Conservation (phyloP, 2,329 filamentous ascomycete species). For the Aplosporella prunicola region DNA sequence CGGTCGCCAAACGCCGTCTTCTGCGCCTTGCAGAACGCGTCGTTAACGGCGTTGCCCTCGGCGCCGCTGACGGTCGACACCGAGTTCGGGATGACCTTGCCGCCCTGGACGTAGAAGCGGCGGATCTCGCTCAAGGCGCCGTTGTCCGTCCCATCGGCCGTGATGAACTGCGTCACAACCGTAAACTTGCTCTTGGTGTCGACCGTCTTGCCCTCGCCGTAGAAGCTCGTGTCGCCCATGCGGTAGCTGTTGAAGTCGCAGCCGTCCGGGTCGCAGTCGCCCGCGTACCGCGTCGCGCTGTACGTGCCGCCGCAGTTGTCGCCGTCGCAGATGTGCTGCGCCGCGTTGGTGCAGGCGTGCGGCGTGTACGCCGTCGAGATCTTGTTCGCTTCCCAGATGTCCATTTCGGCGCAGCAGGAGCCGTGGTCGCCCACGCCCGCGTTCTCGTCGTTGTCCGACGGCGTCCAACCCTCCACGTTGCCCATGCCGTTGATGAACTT, state of each 20-base stretch:
- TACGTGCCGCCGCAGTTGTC: conserved; percentile 31
- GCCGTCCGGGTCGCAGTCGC: conserved; percentile 54
- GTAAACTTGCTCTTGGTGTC: conserved; percentile 28
- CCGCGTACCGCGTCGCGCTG: conserved; percentile 43
- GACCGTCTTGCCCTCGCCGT: conserved; percentile 41
- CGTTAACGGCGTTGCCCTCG: conserved; percentile 42
- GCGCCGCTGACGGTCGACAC: conserved; percentile 33
- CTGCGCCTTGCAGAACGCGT: conserved; percentile 45
- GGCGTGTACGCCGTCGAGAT: conserved; percentile 53
- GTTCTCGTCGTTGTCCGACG: conserved; percentile 45
- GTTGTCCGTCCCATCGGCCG: conserved; percentile 23
- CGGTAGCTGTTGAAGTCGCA: conserved; percentile 62
- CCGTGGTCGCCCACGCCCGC: conserved; percentile 45
- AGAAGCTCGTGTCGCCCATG: conserved; percentile 51
- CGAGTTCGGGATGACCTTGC: conserved; percentile 34
- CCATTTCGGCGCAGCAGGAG: conserved; percentile 58
- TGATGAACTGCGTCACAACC: conserved; percentile 40
- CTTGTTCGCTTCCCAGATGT: conserved; percentile 58
- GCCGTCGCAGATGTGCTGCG: conserved; percentile 43
- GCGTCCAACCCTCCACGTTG: conserved; percentile 46
- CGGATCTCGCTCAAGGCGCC: conserved; percentile 32
- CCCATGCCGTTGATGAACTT: conserved; percentile 44
- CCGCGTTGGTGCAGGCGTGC: conserved; percentile 46
- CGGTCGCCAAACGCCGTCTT: conserved; percentile 45
- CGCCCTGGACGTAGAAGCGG: conserved; percentile 37